Evolutionary conservation across 2,329 filamentous ascomycete species (phyloP).

Genomic region (Stachybotrys chartarum): DNA sequence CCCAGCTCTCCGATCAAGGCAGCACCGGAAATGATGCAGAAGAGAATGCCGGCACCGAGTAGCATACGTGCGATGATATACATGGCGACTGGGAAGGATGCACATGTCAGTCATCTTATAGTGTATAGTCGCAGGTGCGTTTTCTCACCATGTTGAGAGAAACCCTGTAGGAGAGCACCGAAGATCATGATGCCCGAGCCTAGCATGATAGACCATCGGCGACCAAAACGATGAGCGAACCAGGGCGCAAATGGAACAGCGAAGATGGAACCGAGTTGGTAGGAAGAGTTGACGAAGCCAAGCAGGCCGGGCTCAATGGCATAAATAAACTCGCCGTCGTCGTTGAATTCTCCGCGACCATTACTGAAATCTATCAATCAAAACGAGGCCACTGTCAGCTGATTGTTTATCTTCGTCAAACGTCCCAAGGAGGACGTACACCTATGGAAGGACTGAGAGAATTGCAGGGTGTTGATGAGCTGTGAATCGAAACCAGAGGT

Average conservation of each 20-base stretch:
- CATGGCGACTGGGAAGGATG: conserved; percentile 39
- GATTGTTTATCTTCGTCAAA: too few relatives aligned
- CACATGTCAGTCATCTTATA: neutral
- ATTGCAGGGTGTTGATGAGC: conserved; percentile 31
- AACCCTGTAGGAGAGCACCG: conserved; percentile 48
- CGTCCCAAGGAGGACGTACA: too few relatives aligned
- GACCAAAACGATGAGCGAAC: conserved; percentile 38
- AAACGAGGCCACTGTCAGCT: too few relatives aligned
- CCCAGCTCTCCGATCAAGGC: conserved; percentile 53
- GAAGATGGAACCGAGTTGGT: conserved; percentile 47
- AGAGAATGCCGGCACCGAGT: conserved; percentile 55
- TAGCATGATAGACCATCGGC: conserved; percentile 44
- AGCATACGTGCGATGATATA: conserved; percentile 53
- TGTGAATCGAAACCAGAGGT: conserved; percentile 49
- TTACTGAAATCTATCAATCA: too few relatives aligned
- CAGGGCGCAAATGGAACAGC: conserved; percentile 46
- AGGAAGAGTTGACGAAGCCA: conserved; percentile 46
- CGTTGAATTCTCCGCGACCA: conserved; percentile 10
- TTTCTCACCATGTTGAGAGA: conserved; percentile 31
- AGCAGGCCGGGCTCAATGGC: conserved; percentile 22
- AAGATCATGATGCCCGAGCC: conserved; percentile 48
- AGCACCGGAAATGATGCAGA: conserved; percentile 51
- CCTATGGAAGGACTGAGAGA: conserved; percentile 6
- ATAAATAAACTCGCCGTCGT: conserved; percentile 8
- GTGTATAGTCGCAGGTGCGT: neutral